Percentiles rank a stretch among this genome's conserved stretches.
Evolutionary conservation across 352 stramenopile species (phyloP).

Genomic region (Globisporangium recalcitrans): DNA sequence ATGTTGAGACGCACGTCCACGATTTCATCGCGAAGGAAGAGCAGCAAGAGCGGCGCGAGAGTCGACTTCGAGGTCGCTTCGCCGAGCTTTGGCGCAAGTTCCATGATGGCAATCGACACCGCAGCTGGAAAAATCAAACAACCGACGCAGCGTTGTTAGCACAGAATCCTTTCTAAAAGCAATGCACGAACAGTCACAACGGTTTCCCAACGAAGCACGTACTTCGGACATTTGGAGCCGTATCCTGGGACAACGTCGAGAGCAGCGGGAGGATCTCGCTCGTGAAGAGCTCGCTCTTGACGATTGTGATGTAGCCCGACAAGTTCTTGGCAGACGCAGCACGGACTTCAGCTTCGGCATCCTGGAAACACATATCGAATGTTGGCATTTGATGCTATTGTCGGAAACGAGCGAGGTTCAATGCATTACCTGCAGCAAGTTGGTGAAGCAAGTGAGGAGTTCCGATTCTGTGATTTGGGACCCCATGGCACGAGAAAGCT

Average conservation of each 20-base stretch:
- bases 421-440: constrained; percentile 77
- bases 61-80: constrained; percentile 87
- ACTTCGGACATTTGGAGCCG: constrained; percentile 85
- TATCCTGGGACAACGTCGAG: constrained; percentile 89
- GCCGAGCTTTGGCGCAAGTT: constrained; percentile 90
- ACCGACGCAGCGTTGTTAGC: background rate
- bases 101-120: constrained; percentile 87
- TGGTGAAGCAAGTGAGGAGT: constrained; percentile 88
- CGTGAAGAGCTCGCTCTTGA: constrained; percentile 87
- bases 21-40: constrained; percentile 86
- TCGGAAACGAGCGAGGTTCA: background rate
- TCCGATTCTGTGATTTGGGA: constrained; percentile 80
- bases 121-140: constrained; percentile 36
- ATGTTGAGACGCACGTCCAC: constrained; percentile 94
- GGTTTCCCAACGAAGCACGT: too few relatives aligned
- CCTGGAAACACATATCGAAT: constrained; percentile 21
- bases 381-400: background rate
- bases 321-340: constrained; percentile 90
- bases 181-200: too few relatives aligned
- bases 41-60: constrained; percentile 66
- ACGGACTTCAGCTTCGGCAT: constrained; percentile 92
- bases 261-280: constrained; percentile 88
- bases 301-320: constrained; percentile 89
- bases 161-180: background rate
- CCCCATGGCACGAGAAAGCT: constrained; percentile 75